Percentiles rank a stretch among this genome's conserved stretches.
Conservation (phyloP, 371 early-diverging fungal species). For the Mucor circinelloides region DNA sequence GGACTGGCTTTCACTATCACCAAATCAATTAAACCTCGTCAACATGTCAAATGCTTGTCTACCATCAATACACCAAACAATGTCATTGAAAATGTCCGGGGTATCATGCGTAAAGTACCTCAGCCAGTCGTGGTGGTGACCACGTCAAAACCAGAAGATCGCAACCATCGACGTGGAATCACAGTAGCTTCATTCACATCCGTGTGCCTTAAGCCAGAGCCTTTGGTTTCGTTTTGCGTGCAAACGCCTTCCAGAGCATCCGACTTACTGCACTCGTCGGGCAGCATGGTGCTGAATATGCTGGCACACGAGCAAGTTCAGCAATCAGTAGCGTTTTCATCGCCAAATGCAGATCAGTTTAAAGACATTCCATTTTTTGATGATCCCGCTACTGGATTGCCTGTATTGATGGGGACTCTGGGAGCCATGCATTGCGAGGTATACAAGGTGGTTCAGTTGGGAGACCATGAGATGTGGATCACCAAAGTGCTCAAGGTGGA, state of each 20-base stretch:
- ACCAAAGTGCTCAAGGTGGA: conserved; percentile 61
- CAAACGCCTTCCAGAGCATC: conserved; percentile 67
- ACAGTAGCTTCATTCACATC: conserved; percentile 75
- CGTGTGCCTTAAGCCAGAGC: conserved; percentile 65
- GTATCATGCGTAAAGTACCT: conserved; percentile 67
- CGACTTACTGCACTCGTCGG: conserved; percentile 53
- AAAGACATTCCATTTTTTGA: conserved; percentile 58
- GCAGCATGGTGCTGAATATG: conserved; percentile 68
- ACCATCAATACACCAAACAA: conserved; percentile 1
- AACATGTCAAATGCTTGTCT: background rate
- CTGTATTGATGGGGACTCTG: conserved; percentile 63
- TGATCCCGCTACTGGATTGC: conserved; percentile 56
- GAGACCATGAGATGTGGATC: conserved; percentile 75
- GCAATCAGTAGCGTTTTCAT: conserved; percentile 67
- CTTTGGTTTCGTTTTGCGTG: conserved; percentile 68
- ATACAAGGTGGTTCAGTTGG: conserved; percentile 52
- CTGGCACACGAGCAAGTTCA: conserved; percentile 59
- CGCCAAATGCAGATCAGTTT: conserved; percentile 57
- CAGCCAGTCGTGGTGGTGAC: conserved; percentile 67
- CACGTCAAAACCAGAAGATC: conserved; percentile 45
- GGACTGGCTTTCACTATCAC: background rate
- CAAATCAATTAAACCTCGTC: background rate
- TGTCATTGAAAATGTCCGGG: conserved; percentile 53
- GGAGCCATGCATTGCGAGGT: conserved; percentile 66
- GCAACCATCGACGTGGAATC: conserved; percentile 57